Percentiles rank a stretch among this genome's conserved stretches.
phyloP scores from a whole-genome alignment of 768 basidiomycete species.

The Trametes cubensis region DNA sequence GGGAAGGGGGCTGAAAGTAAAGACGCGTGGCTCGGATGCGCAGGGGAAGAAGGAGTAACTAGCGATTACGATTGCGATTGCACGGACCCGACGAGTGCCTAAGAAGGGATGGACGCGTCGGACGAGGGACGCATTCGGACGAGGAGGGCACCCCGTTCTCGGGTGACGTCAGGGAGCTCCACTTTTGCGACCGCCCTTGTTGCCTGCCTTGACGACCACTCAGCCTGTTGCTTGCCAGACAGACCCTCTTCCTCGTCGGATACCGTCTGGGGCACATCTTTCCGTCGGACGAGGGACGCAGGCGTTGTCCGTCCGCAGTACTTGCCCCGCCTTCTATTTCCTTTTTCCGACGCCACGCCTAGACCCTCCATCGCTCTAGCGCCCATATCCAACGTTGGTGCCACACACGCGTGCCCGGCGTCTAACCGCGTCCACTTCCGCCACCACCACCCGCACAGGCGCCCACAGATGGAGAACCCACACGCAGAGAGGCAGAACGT shows the following conservation, averaged over 20 bases:
- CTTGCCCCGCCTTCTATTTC: neutral
- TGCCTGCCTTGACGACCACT: neutral
- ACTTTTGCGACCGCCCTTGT: neutral
- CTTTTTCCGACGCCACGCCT: neutral
- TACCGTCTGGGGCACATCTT: too few relatives aligned
- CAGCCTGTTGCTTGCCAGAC: neutral
- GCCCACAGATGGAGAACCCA: slow-evolving; percentile 81
- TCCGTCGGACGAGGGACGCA: neutral
- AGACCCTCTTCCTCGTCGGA: neutral
- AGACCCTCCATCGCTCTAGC: neutral
- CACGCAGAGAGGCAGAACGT: slow-evolving; percentile 92
- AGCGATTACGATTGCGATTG: neutral
- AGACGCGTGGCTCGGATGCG: neutral
- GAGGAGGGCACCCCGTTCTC: neutral
- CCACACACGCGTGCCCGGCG: neutral
- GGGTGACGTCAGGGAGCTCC: slow-evolving; percentile 11
- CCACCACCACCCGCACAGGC: neutral
- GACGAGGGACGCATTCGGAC: neutral
- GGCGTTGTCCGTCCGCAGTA: neutral
- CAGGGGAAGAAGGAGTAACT: neutral
- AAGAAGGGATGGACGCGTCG: neutral
- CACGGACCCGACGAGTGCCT: too few relatives aligned
- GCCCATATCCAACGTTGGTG: neutral
- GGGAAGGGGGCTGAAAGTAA: neutral
- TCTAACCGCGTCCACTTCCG: slow-evolving; percentile 10